Evolutionary conservation across 208 protist species (phyloP).

Genomic region (Naegleria gruberi): DNA sequence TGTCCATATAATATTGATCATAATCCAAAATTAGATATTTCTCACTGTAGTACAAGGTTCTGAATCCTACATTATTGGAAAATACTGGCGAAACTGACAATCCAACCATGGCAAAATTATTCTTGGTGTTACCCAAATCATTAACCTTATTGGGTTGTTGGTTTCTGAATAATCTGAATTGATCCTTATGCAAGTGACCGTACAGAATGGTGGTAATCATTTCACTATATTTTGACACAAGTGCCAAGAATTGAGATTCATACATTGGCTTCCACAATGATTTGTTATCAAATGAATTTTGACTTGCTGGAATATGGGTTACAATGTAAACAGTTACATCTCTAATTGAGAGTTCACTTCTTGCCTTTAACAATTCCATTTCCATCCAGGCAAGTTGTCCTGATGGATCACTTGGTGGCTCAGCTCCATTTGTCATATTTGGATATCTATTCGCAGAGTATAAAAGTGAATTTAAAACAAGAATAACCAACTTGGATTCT

Average conservation of each 20-base stretch:
- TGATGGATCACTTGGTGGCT: not conserved
- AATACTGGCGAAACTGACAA: not conserved
- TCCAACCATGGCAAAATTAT: not conserved
- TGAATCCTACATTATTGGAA: not conserved
- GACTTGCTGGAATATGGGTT: not conserved
- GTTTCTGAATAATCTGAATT: not conserved
- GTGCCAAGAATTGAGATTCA: not conserved
- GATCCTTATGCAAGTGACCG: slow-evolving; percentile 2
- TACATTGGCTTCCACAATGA: not conserved
- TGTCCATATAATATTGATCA: not conserved
- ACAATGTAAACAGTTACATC: not conserved
- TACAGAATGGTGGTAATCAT: not conserved
- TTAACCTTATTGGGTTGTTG: too few species aligned
- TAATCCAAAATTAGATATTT: not conserved
- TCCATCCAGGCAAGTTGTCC: not conserved
- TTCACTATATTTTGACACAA: not conserved
- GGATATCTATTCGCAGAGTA: not conserved
- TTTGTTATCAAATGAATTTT: slow-evolving; percentile 1
- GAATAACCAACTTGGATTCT: not conserved
- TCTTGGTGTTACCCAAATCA: too few species aligned
- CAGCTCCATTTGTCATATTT: not conserved
- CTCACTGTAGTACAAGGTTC: not conserved
- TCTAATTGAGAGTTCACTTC: not conserved
- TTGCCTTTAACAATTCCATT: not conserved
- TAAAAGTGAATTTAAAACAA: not conserved